Conservation (phyloP, 1,139 yeast species). For the Debaryomyces sp. region DNA sequence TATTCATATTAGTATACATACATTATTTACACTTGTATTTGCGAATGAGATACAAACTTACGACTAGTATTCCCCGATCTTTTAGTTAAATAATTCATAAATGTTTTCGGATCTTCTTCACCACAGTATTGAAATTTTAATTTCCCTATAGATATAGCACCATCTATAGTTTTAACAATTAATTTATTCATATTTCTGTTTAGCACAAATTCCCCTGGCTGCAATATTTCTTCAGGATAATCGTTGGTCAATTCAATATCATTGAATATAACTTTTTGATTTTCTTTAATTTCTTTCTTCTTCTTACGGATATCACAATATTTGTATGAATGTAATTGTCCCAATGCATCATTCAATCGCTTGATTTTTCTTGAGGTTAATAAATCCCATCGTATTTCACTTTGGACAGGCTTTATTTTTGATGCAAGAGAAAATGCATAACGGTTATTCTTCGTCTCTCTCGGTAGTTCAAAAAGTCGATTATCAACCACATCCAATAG, state of each 20-base stretch:
- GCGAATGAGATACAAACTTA: slow-evolving; percentile 7
- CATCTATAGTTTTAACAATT: slow-evolving; percentile 46
- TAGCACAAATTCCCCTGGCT: slow-evolving; percentile 30
- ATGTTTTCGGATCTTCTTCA: slow-evolving; percentile 46
- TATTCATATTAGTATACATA: slow-evolving; percentile 2
- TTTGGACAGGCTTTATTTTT: slow-evolving; percentile 47
- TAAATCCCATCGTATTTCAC: slow-evolving; percentile 48
- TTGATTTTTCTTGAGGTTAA: slow-evolving; percentile 42
- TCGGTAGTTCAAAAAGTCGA: slow-evolving; percentile 29
- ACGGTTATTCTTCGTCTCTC: slow-evolving; percentile 14
- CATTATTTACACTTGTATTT: slow-evolving; percentile 2
- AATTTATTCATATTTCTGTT: slow-evolving; percentile 25
- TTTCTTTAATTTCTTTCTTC: slow-evolving; percentile 26
- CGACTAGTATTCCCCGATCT: slow-evolving; percentile 38
- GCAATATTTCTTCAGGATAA: background rate
- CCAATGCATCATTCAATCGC: slow-evolving; percentile 57
- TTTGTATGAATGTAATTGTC: slow-evolving; percentile 57
- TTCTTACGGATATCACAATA: slow-evolving; percentile 30
- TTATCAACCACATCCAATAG: slow-evolving; percentile 48
- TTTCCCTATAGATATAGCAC: slow-evolving; percentile 33
- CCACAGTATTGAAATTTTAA: slow-evolving; percentile 60
- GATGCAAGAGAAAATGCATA: slow-evolving; percentile 57
- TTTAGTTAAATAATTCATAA: slow-evolving; percentile 43
- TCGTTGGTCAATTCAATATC: slow-evolving; percentile 24
- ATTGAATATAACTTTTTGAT: slow-evolving; percentile 51